Base-by-base conservation (phyloP, 225 moss, liverwort and hornwort genomes). In the Physcomitrellopsis africana region DNA sequence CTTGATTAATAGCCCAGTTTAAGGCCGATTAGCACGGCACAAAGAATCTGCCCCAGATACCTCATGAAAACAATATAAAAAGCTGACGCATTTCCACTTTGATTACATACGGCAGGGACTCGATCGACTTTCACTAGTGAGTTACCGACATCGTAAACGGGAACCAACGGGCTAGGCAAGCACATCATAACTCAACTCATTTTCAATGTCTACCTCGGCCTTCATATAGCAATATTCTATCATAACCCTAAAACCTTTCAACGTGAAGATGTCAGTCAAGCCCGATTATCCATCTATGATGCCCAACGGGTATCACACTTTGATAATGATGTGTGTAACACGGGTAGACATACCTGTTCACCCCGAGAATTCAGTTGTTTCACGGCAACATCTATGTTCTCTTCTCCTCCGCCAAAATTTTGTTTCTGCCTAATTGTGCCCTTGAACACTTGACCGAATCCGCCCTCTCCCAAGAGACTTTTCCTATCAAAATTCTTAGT, bases 401-500 rank as follows among this genome's bases (percentile, higher is more conserved):
- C 81, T 13, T 87, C 87, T 47, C 81, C 81, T 43, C 76, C 84
- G 14, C 81, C 80, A 45, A 66, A 80, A 52, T 72, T 77, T 6
- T 56, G 74, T 74, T 77, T 87, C 51, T 80, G 84, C 78, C 61
- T 84, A 56, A 87, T 77, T 12, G 56, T 47, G 42, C 79, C 87
- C 58, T 70, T 84, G 17, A 85, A 87, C 41, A 87, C 87, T 79
- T 84, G 83, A 54, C 87, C 87, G 61, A 87, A 87, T 49, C 87
- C 87, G 58, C 87, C 87, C 68, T 87, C 87, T 42, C 87, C 87
- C 51, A 87, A 51, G 14, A 87, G 79, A 32, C 53, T 44, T 43
- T 77, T 81, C 20, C 80, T 78, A 70, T 82, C 65, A 19, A 87
- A 87, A 59, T 75, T 75, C 64, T 77, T 80, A 32, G 87, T 87